Base-by-base conservation (phyloP, 345 rosid species). In the Lumnitzera racemosa region DNA sequence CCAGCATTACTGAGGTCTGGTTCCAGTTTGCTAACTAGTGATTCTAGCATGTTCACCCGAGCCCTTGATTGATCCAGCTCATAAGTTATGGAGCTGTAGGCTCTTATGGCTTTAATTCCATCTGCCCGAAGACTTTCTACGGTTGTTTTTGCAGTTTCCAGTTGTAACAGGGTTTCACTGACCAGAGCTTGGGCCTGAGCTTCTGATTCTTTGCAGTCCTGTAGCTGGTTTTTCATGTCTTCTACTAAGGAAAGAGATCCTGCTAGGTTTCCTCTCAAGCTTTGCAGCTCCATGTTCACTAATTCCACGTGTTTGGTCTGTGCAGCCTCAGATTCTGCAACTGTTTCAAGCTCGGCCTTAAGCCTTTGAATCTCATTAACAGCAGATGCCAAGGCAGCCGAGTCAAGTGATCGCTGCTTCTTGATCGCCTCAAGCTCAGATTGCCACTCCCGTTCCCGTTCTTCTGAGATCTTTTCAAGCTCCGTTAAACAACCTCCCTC, bases 31-130 rank as follows among this genome's bases (percentile, higher is more conserved):
- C 49, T 48, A 47, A 74, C 78, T 56, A 78, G 72, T 67, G 63
- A 82, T 79, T 92, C 96, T 17, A 85, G 75, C 61, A 60, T 65
- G 24, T 60, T 78, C 62, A 83, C 81, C 23, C 64, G 80, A 4
- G 64, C 74, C 74, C 73, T 84, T 56, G 99, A 85, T 58, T 74
- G 81, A 56, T 90, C 85, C 41, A 90, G 80, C 75, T 95, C 95
- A 15, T 63, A 67, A 16, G 79, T 74, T 53, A 90, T 73, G 59
- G 83, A 78, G 57, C 76, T 73, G 76, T 80, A 84, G 68, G 81
- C 80, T 64, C 81, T 95, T 59, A 63, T 55, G 2, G 88, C 79
- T 63, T 80, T 90, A 69, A 70, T 52, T 55, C 82, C 81, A 61
- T 86, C 97, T 11, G 69, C 65, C 70, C 75, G 76, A 56, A 86